phyloP scores from a whole-genome alignment of 192 early-diverging fungal genomes.

The Jimgerdemannia flammicorona region DNA sequence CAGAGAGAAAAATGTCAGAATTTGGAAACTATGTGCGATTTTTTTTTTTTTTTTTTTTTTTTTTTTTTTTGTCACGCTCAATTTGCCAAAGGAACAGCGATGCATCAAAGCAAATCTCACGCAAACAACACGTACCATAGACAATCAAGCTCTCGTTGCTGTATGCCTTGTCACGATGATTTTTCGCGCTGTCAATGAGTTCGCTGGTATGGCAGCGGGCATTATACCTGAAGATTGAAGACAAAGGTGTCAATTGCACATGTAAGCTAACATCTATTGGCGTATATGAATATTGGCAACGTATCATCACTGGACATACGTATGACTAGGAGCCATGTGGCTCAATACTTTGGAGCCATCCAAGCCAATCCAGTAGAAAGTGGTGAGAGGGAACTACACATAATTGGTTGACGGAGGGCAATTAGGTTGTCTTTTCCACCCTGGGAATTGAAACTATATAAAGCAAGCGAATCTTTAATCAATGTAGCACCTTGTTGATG shows the following conservation, averaged over 20 bases:
- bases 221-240: constrained; percentile 13
- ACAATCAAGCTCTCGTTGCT: constrained; percentile 86
- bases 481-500: constrained; percentile 75
- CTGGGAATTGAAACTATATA: background rate
- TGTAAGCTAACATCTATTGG: background rate
- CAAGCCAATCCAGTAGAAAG: constrained; percentile 94
- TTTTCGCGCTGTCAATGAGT: constrained; percentile 50
- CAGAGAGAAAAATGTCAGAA: background rate
- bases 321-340: constrained; percentile 32
- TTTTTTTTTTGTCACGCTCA: no score
- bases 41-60: no score
- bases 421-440: background rate
- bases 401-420: background rate
- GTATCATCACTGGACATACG: constrained; percentile 12
- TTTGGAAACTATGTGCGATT: background rate
- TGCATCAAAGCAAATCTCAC: background rate
- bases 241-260: background rate
- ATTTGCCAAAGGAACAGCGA: background rate
- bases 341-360: constrained; percentile 71
- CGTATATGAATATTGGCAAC: background rate
- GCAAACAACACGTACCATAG: constrained; percentile 56
- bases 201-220: constrained; percentile 21
- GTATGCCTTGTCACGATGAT: constrained; percentile 87
- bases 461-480: background rate
- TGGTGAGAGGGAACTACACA: constrained; percentile 84